These are phyloP conservation scores for Emergomyces orientalis DNA, from an alignment of 2,329 filamentous ascomycete species.

Conservation along the genomic window DNA sequence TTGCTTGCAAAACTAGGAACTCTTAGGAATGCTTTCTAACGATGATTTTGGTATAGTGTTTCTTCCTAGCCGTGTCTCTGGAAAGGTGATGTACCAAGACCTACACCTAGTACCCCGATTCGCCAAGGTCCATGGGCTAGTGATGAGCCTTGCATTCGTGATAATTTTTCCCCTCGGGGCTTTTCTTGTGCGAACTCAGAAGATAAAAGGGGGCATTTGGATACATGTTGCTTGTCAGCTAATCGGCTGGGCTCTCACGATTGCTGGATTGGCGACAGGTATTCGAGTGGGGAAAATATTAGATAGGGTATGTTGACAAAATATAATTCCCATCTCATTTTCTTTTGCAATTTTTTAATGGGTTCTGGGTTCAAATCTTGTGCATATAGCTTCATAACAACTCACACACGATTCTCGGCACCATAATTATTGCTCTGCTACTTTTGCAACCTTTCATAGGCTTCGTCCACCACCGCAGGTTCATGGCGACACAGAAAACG, in stretches of 20 bases:
- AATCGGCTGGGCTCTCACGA: conserved; percentile 21
- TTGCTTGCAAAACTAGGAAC: background rate
- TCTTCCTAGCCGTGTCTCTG: conserved; percentile 3
- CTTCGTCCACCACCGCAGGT: conserved; percentile 21
- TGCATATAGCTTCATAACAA: conserved; percentile 18
- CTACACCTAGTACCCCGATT: conserved; percentile 14
- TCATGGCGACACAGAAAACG: conserved; percentile 15
- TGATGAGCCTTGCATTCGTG: conserved; percentile 23
- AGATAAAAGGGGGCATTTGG: conserved; percentile 15
- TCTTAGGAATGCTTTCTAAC: background rate
- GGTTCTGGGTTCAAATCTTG: background rate
- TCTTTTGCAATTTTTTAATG: background rate
- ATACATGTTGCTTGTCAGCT: conserved; percentile 23
- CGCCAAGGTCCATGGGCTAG: conserved; percentile 20
- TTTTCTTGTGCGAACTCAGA: conserved; percentile 19
- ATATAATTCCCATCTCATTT: background rate
- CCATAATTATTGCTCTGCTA: conserved; percentile 21
- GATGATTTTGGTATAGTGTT: background rate
- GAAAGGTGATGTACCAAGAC: conserved; percentile 12
- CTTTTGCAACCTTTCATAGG: conserved; percentile 26
- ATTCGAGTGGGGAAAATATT: conserved; percentile 23
- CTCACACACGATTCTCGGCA: conserved; percentile 23
- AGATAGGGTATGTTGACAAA: conserved; percentile 13
- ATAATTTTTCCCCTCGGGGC: conserved; percentile 22
- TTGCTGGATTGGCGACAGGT: conserved; percentile 23